Evolutionary conservation across 139 green algal species (phyloP), one percentile per base, ranked within the genome.

Genomic region (Tetraselmis striata): DNA sequence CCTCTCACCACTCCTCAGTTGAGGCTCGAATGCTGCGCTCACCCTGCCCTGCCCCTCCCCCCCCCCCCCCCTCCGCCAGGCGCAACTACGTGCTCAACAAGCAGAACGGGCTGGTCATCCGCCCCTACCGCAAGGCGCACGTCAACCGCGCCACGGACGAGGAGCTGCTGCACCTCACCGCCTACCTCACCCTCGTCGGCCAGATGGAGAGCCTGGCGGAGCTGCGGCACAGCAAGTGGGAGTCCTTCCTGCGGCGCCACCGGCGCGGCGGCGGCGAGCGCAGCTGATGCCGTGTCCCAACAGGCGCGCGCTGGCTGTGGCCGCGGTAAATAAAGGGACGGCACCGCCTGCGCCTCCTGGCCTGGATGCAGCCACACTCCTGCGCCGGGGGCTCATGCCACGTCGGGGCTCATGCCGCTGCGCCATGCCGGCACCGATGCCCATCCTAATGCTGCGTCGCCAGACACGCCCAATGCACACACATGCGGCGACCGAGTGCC

Each of bases 1-100:
- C 76, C 77, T 81, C 28, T 29, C 11, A 29, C 76, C 76, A n/a
- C 29, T 29, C 76, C 11, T 27, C 76, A 25, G 28, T 28, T 22
- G 2, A 2, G 23, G 28, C 74, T 28, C 74, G n/a, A 2, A 77
- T 28, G 28, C 79, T 28, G 28, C 79, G 28, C 11, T 58, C 79
- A 28, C 2, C 22, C 29, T 30, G 29, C 30, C 30, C 77, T 28
- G 5, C 28, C 58, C 32, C 59, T 30, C 59, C 30, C 59, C 59
- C 28, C 1, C 76, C 32, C 74, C 1, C 45, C 28, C 18, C 26
- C 5, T 78, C 23, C 28, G 45, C 28, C 81, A 92, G 87, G 81
- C 86, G 95, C 29, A 98, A 99, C 87, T 99, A 95, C 81, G 89
- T 98, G 2, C 95, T 98, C 90, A 99, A 99, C 85, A 91, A 91